Conservation (phyloP, 2,329 filamentous ascomycete genomes). For the Gyromitra esculenta region DNA sequence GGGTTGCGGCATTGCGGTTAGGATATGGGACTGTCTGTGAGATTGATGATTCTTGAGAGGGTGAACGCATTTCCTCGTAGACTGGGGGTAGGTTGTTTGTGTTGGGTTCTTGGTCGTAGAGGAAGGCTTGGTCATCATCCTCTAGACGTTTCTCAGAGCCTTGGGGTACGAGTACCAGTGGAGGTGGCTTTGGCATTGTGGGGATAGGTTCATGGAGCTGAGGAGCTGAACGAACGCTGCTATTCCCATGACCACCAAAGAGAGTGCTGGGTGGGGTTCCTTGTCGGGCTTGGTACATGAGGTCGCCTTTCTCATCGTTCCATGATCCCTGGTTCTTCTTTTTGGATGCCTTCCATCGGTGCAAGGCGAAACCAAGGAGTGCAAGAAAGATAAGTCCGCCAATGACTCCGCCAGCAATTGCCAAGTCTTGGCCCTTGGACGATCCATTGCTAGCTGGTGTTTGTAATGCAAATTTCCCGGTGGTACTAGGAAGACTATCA, state of each 20-base stretch:
- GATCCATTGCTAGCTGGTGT: not conserved
- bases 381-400: slow-evolving; percentile 27
- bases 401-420: slow-evolving; percentile 27
- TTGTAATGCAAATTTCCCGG: not conserved
- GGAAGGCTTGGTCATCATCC: slow-evolving; percentile 27
- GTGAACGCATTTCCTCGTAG: slow-evolving; percentile 40
- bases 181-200: slow-evolving; percentile 46
- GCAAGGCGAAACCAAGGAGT: slow-evolving; percentile 32
- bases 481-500: slow-evolving; percentile 6
- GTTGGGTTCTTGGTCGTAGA: slow-evolving; percentile 26
- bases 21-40: slow-evolving; percentile 45
- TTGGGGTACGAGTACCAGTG: slow-evolving; percentile 35
- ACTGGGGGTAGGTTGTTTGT: slow-evolving; percentile 17
- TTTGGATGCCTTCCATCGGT: slow-evolving; percentile 22
- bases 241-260: slow-evolving; percentile 18
- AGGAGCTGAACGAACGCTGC: not conserved
- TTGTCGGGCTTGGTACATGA: not conserved
- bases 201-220: slow-evolving; percentile 1
- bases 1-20: slow-evolving; percentile 8
- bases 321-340: slow-evolving; percentile 11
- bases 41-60: slow-evolving; percentile 47
- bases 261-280: slow-evolving; percentile 24
- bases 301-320: slow-evolving; percentile 18
- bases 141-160: not conserved
- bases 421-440: slow-evolving; percentile 1